Evolutionary conservation across 495 filamentous ascomycete species (phyloP).

Genomic region (Penicillium nucicola): DNA sequence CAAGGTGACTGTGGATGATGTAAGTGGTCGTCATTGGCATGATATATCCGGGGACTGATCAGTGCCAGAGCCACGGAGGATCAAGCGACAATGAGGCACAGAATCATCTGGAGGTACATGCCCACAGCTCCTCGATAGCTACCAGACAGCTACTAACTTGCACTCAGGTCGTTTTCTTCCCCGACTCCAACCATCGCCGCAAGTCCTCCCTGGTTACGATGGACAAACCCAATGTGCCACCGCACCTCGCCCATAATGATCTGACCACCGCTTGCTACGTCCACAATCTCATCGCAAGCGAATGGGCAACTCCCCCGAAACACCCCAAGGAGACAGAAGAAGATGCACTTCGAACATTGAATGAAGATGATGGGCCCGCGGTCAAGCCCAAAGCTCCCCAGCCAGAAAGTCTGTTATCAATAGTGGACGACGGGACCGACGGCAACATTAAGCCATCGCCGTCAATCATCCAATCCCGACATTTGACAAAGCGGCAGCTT

Average conservation of each 20-base stretch:
- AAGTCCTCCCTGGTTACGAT: constrained; percentile 78
- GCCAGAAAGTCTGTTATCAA: constrained; percentile 17
- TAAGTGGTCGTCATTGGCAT: constrained; percentile 11
- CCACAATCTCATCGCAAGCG: constrained; percentile 69
- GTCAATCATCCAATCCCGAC: constrained; percentile 50
- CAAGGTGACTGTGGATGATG: constrained; percentile 17
- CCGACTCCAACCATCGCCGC: constrained; percentile 68
- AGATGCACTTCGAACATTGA: constrained; percentile 14
- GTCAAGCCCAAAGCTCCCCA: constrained; percentile 12
- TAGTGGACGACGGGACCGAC: constrained; percentile 20
- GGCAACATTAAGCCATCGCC: constrained; percentile 18
- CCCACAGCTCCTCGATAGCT: background rate
- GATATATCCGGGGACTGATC: constrained; percentile 12
- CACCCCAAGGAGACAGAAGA: constrained; percentile 30
- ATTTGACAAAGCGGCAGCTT: constrained; percentile 89
- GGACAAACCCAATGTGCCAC: constrained; percentile 42
- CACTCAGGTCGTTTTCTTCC: constrained; percentile 69
- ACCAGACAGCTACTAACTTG: background rate
- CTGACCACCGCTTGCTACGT: constrained; percentile 74
- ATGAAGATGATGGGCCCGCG: constrained; percentile 16
- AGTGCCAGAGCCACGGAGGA: constrained; percentile 29
- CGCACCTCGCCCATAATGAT: constrained; percentile 36
- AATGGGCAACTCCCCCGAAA: constrained; percentile 30
- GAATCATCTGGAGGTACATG: constrained; percentile 47
- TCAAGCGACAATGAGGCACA: constrained; percentile 42